Conservation (phyloP, 164 flowering plant genomes). For the Magnolia kwangsiensis region DNA sequence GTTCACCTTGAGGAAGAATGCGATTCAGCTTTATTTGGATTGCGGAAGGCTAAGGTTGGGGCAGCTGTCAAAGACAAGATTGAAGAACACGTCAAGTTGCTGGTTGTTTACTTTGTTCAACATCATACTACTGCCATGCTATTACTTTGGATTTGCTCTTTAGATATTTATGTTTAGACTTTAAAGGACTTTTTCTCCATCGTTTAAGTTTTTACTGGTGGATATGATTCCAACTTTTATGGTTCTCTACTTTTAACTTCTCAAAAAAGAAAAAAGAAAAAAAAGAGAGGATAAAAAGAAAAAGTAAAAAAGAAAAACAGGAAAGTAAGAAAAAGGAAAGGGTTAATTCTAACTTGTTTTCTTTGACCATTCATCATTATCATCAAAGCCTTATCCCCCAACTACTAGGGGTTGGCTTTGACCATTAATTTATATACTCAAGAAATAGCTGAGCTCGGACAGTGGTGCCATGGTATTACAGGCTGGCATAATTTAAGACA, state of each 20-base stretch:
- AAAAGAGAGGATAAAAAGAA: no score
- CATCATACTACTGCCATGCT: not conserved
- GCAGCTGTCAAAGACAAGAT: conserved; percentile 22
- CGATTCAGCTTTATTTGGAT: conserved; percentile 19
- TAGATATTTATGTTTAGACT: not conserved
- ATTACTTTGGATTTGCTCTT: not conserved
- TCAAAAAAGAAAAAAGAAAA: no score
- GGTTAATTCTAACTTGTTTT: no score
- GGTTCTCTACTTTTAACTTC: not conserved
- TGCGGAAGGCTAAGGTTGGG: conserved; percentile 15
- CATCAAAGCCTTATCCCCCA: no score
- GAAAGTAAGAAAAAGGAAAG: no score
- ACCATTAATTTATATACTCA: no score
- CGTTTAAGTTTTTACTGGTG: not conserved
- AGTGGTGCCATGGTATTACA: not conserved
- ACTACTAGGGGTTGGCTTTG: no score
- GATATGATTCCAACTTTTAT: not conserved
- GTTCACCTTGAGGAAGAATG: conserved; percentile 12
- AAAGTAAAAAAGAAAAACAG: no score
- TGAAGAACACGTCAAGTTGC: conserved; percentile 25
- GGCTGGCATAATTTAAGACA: not conserved
- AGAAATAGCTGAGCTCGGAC: not conserved
- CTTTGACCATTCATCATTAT: no score
- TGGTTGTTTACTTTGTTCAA: conserved; percentile 12
- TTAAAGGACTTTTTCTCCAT: not conserved